Evolutionary conservation across 495 filamentous ascomycete species (phyloP), one percentile per base, ranked within the genome.

Genomic region (Podospora sp.): DNA sequence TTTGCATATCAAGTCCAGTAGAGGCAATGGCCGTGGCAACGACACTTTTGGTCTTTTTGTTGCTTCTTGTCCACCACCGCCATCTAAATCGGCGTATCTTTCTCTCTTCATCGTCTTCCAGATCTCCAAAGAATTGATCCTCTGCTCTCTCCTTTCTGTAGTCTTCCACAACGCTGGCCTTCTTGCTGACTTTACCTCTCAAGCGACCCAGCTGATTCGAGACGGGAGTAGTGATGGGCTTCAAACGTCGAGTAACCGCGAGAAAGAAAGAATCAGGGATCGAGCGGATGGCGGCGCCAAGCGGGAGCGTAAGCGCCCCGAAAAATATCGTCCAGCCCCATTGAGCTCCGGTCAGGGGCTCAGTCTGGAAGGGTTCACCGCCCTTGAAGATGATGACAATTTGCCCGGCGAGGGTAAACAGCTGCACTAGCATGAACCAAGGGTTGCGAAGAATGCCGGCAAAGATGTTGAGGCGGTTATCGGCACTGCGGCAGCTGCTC

Each of bases 381-480:
- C 91, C 91, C 22, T 92, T 82, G 64, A 88, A 93, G 52, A 93
- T 81, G 68, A 93, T 93, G 72, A 91, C 84, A 70, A 92, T 73
- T 71, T 94, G 91, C 8, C 91, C 91, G 89, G 85, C 91, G 63
- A 94, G 78, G 80, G 95, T 96, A 70, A 94, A 86, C 20, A 85
- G 60, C 65, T 91, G 90, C 66, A 96, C 96, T 36, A 83, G 81
- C 59, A 93, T 85, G 78, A 96, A 96, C 81, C 92, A 93, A 56
- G 77, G 83, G 76, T 96, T 97, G 67, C 81, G 84, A 57, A 79
- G 80, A 18, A 96, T 83, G n/a, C 91, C 91, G 68, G 94, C 91
- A 76, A 97, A 90, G 69, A 96, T 90, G 73, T 96, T 95, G 80
- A 95, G 86, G 50, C 87, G 86, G 78, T 95, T 97, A 73, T 97